Base-by-base conservation (phyloP, 345 rosid species). In the Sisymbrium altissimum region DNA sequence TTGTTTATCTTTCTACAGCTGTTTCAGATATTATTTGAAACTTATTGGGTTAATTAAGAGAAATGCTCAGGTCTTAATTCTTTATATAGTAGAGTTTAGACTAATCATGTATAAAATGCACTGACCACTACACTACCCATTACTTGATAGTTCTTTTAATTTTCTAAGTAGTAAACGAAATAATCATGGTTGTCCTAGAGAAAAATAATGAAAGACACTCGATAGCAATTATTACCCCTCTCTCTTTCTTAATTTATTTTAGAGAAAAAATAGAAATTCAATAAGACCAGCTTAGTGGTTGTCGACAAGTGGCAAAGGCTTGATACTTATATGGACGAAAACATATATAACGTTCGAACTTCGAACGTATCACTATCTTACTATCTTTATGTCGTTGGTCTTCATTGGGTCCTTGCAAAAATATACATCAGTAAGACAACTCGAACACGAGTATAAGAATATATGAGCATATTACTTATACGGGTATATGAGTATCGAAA, bases 221-320 rank as follows among this genome's bases (percentile, higher is more conserved):
- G 27, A 61, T 6, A 11, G 7, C 45, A 21, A 59, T 61, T 29
- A 61, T 63, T 14, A 54, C 29, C 45, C 15, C 25, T 3, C 6
- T 64, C 33, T 64, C 49, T 73, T 73, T 64, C 65, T 73, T n/a
- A 64, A 53, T 5, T 29, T 72, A 63, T 63, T 55, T 54, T 32
- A 32, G 39, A 44, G 64, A 64, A 53, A 19, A 55, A 4, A 7
- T 64, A 15, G 12, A 55, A 32, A 53, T 15, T 15, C 53, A 27
- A 61, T 50, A 38, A 39, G 39, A 32, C 38, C 38, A 44, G 18
- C 11, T 43, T 40, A 27, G 56, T 63, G 6, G 19, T 43, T 32
- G 49, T 41, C 14, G 29, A 72, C 76, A 50, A 18, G 33, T 52
- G 9, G 53, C 39, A 59, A 36, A 50, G 11, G 32, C 9, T 25